A percentile compares a stretch with the other conserved stretches of the same genome.
phyloP scores from a whole-genome alignment of 805 yeast species.

The Metschnikowia aberdeeniae region DNA sequence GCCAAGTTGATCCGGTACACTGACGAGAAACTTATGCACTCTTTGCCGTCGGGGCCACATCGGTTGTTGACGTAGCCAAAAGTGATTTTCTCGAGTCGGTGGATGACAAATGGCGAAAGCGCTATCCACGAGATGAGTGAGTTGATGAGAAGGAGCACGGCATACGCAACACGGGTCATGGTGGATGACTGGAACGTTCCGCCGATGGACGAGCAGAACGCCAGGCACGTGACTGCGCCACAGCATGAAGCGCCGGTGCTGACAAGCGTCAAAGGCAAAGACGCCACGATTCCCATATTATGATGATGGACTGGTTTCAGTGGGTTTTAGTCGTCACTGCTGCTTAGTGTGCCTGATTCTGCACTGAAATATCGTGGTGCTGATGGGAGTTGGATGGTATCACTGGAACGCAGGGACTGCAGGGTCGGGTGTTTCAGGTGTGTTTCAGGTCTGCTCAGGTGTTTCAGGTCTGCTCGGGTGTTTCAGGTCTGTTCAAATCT shows the following conservation, averaged over 20 bases:
- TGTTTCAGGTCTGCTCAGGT: not conserved
- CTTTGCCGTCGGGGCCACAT: conserved; percentile 68
- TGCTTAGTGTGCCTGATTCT: not conserved
- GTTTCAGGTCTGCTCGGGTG: not conserved
- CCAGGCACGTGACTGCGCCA: conserved; percentile 58
- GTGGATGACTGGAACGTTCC: conserved; percentile 70
- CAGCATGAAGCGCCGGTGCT: conserved; percentile 17
- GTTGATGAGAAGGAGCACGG: conserved; percentile 69
- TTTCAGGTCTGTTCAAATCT: not conserved
- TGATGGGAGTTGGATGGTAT: not conserved
- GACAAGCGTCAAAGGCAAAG: conserved; percentile 14
- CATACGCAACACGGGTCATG: conserved; percentile 85
- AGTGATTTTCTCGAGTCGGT: conserved; percentile 66
- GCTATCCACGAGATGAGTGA: conserved; percentile 90
- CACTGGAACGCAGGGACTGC: not conserved
- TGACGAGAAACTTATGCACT: conserved; percentile 84
- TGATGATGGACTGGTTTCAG: not conserved
- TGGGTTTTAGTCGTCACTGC: not conserved
- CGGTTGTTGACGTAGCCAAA: conserved; percentile 65
- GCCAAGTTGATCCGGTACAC: conserved; percentile 93
- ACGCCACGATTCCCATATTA: conserved; percentile 17
- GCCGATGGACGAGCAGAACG: conserved; percentile 48
- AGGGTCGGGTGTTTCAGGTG: not conserved
- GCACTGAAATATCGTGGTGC: too few relatives aligned
- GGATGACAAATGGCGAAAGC: conserved; percentile 73